These are phyloP conservation scores for Fusarium sp. DNA, from an alignment of 2,329 filamentous ascomycete species.

Conservation along the genomic window DNA sequence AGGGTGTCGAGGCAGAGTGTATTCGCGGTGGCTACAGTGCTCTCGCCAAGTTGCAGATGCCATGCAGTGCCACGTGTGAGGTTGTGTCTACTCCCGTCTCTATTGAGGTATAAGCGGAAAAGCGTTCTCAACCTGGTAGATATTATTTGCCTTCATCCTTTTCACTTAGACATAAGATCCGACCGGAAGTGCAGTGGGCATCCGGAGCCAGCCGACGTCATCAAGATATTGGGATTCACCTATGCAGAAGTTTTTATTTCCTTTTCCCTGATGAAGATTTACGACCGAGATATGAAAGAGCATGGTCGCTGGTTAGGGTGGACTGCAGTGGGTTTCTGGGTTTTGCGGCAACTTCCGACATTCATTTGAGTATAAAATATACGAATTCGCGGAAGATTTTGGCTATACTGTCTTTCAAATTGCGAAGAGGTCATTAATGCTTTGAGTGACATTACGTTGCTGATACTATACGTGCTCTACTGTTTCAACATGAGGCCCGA, in stretches of 20 bases:
- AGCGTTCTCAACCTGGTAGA: neutral
- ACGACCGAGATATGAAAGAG: constrained; percentile 8
- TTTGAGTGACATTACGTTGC: neutral
- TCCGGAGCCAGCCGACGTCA: constrained; percentile 19
- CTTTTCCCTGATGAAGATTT: constrained; percentile 19
- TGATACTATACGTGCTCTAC: neutral
- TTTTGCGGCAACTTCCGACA: constrained; percentile 19
- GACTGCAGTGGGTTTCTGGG: constrained; percentile 47
- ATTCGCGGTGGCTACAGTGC: constrained; percentile 57
- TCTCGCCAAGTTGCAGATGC: constrained; percentile 46
- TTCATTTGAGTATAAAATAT: neutral
- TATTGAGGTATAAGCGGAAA: constrained; percentile 38
- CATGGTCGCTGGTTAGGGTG: constrained; percentile 29
- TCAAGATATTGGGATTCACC: neutral
- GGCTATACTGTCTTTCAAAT: neutral
- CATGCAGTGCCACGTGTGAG: constrained; percentile 44
- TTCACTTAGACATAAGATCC: neutral
- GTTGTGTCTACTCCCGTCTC: constrained; percentile 39
- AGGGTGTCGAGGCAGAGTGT: constrained; percentile 61
- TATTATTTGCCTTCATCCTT: neutral
- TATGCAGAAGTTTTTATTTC: constrained; percentile 3
- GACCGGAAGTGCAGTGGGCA: constrained; percentile 46
- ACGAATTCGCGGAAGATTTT: neutral
- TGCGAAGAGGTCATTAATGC: neutral
- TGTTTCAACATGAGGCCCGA: neutral